Evolutionary conservation across 345 rosid species (phyloP), one percentile per base, ranked within the genome.

Genomic region (Ailanthus altissimus): DNA sequence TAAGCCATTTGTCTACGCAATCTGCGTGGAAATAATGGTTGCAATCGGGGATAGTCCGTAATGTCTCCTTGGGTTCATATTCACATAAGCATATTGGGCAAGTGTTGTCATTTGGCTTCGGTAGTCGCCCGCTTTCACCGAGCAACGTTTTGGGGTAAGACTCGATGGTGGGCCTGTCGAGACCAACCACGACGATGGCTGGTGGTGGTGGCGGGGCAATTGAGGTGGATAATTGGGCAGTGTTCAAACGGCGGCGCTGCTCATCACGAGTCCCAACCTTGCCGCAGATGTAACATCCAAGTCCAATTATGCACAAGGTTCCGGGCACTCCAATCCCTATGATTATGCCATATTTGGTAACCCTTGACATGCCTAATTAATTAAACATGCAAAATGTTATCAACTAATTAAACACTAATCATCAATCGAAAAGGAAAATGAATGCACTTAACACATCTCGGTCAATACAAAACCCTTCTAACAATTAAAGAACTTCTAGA

Each of bases 1-100:
- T 81, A 47, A 93, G 86, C 94, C 94, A 93, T 73, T 83, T 85
- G 65, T 91, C 87, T 12, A 91, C 79, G 70, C 97, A 88, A 4
- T 81, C 81, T 0, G 85, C 89, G 58, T 87, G 97, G 77, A 89
- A 93, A 78, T 83, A 85, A 23, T 91, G 97, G 69, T 83, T 82
- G 78, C 97, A 91, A 28, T 80, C 69, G 2, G 91, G 91, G 28
- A 89, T 84, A 12, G 86, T 87, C 81, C 92, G 64, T 20, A 89
- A 58, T 6, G 82, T 84, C 72, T 91, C 96, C 57, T 83, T 80
- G 0, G 89, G 75, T 62, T 87, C 81, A 73, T 93, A 89, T 51
- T 93, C 94, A 0, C 80, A 82, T 23, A 93, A 62, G 64, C 91
- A 90, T 10, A 93, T 86, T 0, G 91, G 60, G 70, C 95, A 93